Evolutionary conservation across 2,329 filamentous ascomycete genomes (phyloP), one percentile per base, ranked within the genome.

Genomic region (Lachnellula suecica): DNA sequence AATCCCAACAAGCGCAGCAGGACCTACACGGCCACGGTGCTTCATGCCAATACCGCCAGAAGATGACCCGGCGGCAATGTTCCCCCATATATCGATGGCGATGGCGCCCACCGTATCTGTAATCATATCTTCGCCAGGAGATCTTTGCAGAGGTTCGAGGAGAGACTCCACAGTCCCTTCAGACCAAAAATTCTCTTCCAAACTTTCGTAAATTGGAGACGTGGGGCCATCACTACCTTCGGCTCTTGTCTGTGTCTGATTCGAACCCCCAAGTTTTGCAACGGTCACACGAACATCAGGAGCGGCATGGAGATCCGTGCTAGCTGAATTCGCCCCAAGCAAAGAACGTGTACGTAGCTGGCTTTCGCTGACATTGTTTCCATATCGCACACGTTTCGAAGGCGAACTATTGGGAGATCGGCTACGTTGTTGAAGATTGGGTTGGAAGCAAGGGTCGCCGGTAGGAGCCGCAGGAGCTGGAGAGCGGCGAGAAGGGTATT

Each of bases 11-110:
- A 99, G 79, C 19, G 94, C 94, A 29, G 94, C 95, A 27, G 94
- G 94, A 0, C 94, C 95, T 57, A 96, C 82, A 31, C 94, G 87
- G 5, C 94, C 95, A 54, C 85, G 84, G 70, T 96, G 92, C 68
- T 99, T 99, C 93, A 99, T 97, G 24, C 94, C 93, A 67, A 99
- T 99, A 1, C 94, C 94, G 5, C 94, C 94, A 15, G 95, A 99
- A 2, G 94, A 99, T 2, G 94, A 96, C 15, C 88, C 94, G 4
- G 93, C 94, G 4, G 95, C 93, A 66, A 99, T 96, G 53, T 88
- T 87, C 15, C 94, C 94, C 61, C 80, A 82, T 45, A 81, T 80
- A 65, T 99, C 94, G 58, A 99, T 86, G 10, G 91, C 94, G 66
- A 99, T 96, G 24, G 92, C 94, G 41, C 95, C 94, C 53, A 99